A percentile compares a stretch with the other conserved stretches of the same genome.
Conservation (phyloP, 805 yeast species). For the Naumovozyma dairenensis region DNA sequence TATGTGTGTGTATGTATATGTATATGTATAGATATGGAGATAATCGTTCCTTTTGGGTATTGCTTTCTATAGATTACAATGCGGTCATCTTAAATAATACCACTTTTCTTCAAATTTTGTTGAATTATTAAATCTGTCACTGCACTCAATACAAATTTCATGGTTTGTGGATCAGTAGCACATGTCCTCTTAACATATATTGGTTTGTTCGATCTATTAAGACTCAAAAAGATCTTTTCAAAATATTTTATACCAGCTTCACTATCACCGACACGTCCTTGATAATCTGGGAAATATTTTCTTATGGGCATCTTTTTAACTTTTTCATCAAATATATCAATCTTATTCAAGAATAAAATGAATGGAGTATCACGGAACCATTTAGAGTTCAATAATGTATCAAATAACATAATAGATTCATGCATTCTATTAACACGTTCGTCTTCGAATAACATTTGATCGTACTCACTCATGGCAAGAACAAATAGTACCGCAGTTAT, state of each 20-base stretch:
- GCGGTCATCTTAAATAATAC: constrained; percentile 46
- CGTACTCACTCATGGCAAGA: constrained; percentile 84
- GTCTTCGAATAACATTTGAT: constrained; percentile 86
- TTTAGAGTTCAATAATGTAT: constrained; percentile 69
- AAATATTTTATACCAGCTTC: constrained; percentile 64
- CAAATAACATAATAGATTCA: constrained; percentile 79
- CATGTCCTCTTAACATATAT: constrained; percentile 88
- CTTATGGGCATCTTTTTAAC: constrained; percentile 55
- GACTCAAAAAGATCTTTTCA: constrained; percentile 51
- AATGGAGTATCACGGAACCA: constrained; percentile 86
- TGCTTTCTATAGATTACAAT: too few relatives aligned
- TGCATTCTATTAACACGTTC: constrained; percentile 81
- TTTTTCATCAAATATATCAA: constrained; percentile 70
- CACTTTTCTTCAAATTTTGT: constrained; percentile 69
- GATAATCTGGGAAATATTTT: constrained; percentile 68
- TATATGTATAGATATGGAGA: not conserved
- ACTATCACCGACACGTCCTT: constrained; percentile 52
- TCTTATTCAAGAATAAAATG: constrained; percentile 80
- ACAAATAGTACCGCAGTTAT: constrained; percentile 84
- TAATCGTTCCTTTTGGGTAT: too few relatives aligned
- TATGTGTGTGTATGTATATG: not conserved
- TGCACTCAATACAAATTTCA: constrained; percentile 84
- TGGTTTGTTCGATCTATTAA: constrained; percentile 59
- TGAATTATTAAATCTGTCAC: constrained; percentile 87
- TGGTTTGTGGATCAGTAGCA: constrained; percentile 84